Evolutionary conservation across 768 basidiomycete species (phyloP).

Genomic region (Daedalea quercina): DNA sequence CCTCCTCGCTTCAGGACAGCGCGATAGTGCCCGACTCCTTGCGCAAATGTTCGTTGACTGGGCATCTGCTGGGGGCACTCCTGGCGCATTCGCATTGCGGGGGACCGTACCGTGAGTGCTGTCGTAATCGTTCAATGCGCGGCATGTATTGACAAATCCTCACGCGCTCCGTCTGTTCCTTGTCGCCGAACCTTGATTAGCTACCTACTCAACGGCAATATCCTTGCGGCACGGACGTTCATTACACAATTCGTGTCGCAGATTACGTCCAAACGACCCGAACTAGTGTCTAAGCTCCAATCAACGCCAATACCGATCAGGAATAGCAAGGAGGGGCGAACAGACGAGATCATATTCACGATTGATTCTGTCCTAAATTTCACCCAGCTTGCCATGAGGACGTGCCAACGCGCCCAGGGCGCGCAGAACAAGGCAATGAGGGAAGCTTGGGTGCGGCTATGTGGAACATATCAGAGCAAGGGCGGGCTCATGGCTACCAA

Average conservation of each 20-base stretch:
- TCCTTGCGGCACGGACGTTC: conserved; percentile 92
- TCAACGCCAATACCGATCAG: conserved; percentile 42
- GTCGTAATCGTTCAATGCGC: neutral
- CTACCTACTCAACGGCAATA: conserved; percentile 79
- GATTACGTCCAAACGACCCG: conserved; percentile 42
- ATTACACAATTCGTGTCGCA: conserved; percentile 71
- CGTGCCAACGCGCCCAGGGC: conserved; percentile 83
- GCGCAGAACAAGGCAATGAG: conserved; percentile 70
- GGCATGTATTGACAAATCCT: neutral
- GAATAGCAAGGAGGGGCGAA: conserved; percentile 26
- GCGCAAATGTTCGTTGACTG: conserved; percentile 87
- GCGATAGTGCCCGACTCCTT: conserved; percentile 81
- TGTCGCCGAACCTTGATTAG: conserved; percentile 27
- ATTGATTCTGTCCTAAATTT: conserved; percentile 79
- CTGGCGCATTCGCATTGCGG: conserved; percentile 77
- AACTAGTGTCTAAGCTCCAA: conserved; percentile 33
- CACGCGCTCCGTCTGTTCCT: neutral
- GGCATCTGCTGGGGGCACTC: conserved; percentile 43
- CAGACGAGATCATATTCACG: conserved; percentile 68
- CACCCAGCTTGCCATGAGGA: conserved; percentile 79
- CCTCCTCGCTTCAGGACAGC: conserved; percentile 78
- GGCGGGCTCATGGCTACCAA: conserved; percentile 54
- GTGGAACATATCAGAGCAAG: conserved; percentile 75
- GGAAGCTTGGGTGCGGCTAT: conserved; percentile 81
- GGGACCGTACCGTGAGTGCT: conserved; percentile 75